A percentile compares a stretch with the other conserved stretches of the same genome.
Conservation (phyloP, 306 rosid genomes). For the Vigna mungo region DNA sequence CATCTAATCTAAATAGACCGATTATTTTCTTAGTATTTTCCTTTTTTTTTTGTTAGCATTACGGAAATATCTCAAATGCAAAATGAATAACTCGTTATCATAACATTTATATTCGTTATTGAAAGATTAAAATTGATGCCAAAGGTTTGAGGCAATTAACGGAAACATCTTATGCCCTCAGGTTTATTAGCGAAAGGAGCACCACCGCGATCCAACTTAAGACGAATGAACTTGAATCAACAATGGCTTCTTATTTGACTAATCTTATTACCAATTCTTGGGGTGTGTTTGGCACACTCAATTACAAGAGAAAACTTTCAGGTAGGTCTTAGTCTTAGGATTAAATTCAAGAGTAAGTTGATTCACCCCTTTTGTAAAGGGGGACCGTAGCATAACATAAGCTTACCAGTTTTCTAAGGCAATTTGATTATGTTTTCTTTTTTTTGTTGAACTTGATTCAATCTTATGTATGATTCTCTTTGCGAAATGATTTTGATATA, state of each 20-base stretch:
- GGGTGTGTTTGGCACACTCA: neutral
- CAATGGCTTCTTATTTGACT: neutral
- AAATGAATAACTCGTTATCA: too few relatives aligned
- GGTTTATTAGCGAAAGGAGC: neutral
- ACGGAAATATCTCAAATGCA: too few relatives aligned
- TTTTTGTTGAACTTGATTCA: neutral
- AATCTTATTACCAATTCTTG: too few relatives aligned
- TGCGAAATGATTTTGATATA: slow-evolving; percentile 40
- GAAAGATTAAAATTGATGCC: too few relatives aligned
- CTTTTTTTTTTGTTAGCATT: too few relatives aligned
- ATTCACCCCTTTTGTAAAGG: neutral
- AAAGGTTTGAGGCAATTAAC: too few relatives aligned
- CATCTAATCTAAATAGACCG: too few relatives aligned
- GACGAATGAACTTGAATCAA: neutral
- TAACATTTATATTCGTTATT: too few relatives aligned
- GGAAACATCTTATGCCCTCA: too few relatives aligned
- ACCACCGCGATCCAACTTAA: neutral
- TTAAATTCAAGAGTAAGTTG: neutral
- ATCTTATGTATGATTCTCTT: neutral
- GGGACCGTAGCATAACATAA: neutral
- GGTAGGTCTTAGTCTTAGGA: neutral
- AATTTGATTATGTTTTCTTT: slow-evolving; percentile 3
- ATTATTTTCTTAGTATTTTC: too few relatives aligned
- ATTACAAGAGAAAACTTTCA: slow-evolving; percentile 4
- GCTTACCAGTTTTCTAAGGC: slow-evolving; percentile 18